These are phyloP conservation scores for Colletotrichum sp. DNA, from an alignment of 2,329 filamentous ascomycete genomes.

Conservation along the genomic window DNA sequence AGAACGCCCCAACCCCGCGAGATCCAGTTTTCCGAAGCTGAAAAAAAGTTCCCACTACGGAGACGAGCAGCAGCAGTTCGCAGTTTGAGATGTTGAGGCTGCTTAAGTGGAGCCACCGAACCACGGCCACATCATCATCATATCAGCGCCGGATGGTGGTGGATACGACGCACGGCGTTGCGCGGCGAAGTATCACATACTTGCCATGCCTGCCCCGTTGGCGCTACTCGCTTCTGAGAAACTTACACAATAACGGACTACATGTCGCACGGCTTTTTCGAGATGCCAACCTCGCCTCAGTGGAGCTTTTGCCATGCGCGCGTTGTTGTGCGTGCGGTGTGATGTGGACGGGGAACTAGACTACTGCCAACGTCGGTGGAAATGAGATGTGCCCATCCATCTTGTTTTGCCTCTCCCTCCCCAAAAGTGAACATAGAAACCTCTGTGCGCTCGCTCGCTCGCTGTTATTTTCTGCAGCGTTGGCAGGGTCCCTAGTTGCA, in stretches of 20 bases:
- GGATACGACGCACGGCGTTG: neutral
- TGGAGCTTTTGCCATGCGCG: neutral
- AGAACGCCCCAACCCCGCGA: neutral
- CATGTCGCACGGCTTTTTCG: neutral
- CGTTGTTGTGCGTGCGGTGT: neutral
- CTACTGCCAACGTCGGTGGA: conserved; percentile 1
- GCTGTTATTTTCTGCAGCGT: neutral
- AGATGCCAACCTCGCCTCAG: neutral
- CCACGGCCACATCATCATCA: neutral
- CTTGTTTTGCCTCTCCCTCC: neutral
- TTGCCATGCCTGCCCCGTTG: neutral
- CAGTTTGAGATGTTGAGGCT: neutral
- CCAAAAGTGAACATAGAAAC: neutral
- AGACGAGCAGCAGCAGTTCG: neutral
- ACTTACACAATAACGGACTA: neutral
- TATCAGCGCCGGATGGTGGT: neutral
- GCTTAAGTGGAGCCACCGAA: neutral
- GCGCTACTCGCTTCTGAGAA: neutral
- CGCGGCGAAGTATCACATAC: neutral
- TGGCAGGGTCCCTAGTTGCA: neutral
- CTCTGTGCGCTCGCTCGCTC: neutral
- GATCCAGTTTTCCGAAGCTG: neutral
- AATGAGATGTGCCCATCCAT: neutral
- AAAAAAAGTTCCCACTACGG: neutral
- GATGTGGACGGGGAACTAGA: neutral